Evolutionary conservation across 768 basidiomycete genomes (phyloP).

Genomic region (Galerina marginata): DNA sequence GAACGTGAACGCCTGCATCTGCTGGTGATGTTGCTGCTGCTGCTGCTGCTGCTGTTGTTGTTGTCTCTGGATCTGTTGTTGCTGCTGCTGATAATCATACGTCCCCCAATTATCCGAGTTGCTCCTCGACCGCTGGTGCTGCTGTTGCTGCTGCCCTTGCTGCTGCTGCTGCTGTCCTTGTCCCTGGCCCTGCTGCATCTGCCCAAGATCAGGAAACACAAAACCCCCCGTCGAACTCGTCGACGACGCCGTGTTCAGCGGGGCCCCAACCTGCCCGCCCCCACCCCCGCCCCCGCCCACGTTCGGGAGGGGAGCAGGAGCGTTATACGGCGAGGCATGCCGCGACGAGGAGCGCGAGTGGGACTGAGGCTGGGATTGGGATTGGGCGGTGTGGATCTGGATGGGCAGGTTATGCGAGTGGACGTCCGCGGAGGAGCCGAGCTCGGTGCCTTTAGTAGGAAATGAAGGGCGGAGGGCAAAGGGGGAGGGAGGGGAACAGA

Average conservation of each 20-base stretch:
- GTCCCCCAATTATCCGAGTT: slow-evolving; percentile 57
- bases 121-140: slow-evolving; percentile 49
- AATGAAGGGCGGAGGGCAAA: not conserved
- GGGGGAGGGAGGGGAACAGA: not conserved
- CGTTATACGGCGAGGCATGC: slow-evolving; percentile 10
- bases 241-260: not conserved
- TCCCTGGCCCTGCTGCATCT: slow-evolving; percentile 24
- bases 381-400: not conserved
- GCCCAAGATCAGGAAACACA: slow-evolving; percentile 4
- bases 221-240: slow-evolving; percentile 2
- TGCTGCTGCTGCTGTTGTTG: slow-evolving; percentile 31
- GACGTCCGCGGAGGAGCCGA: not conserved
- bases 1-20: slow-evolving; percentile 35
- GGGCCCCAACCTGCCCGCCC: too few species aligned
- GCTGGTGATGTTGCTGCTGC: slow-evolving; percentile 19
- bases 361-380: not conserved
- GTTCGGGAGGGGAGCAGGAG: not conserved
- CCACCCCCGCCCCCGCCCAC: not conserved
- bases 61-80: slow-evolving; percentile 7
- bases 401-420: not conserved
- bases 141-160: slow-evolving; percentile 26
- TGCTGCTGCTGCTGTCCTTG: slow-evolving; percentile 5
- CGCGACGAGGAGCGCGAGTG: slow-evolving; percentile 13
- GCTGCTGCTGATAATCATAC: slow-evolving; percentile 16
- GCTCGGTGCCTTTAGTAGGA: slow-evolving; percentile 6